Evolutionary conservation across 768 basidiomycete genomes (phyloP).

Genomic region (Auriscalpium vulgare): DNA sequence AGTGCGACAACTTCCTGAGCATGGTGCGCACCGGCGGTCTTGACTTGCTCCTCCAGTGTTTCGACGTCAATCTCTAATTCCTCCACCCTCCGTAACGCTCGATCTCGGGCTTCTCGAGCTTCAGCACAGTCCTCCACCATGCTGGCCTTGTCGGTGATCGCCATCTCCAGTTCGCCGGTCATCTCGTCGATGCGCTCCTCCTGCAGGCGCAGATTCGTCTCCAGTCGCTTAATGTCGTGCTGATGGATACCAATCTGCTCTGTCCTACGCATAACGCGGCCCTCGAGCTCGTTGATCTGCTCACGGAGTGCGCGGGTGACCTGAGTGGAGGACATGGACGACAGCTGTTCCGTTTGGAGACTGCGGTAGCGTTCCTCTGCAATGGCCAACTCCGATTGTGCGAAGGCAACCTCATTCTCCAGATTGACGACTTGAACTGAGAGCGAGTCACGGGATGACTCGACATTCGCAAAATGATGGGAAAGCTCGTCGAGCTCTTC

Average conservation of each 20-base stretch:
- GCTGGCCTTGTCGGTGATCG: constrained; percentile 59
- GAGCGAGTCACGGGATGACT: constrained; percentile 61
- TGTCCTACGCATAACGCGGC: constrained; percentile 53
- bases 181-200: constrained; percentile 70
- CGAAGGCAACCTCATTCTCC: constrained; percentile 45
- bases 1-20: constrained; percentile 19
- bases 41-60: constrained; percentile 25
- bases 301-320: constrained; percentile 44
- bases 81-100: constrained; percentile 48
- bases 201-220: constrained; percentile 64
- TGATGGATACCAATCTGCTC: constrained; percentile 75
- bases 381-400: constrained; percentile 44
- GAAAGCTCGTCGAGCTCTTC: constrained; percentile 37
- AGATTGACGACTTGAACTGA: constrained; percentile 57
- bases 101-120: constrained; percentile 65
- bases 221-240: constrained; percentile 69
- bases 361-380: constrained; percentile 53
- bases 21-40: constrained; percentile 16
- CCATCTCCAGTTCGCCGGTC: constrained; percentile 59
- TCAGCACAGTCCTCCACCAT: constrained; percentile 84
- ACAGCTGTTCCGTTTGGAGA: constrained; percentile 62
- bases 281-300: constrained; percentile 65
- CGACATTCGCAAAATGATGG: constrained; percentile 43
- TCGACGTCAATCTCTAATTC: constrained; percentile 57
- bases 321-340: constrained; percentile 41